A percentile compares a stretch with the other conserved stretches of the same genome.
Conservation (phyloP, 2,329 filamentous ascomycete genomes). For the Beauveria caledonica region DNA sequence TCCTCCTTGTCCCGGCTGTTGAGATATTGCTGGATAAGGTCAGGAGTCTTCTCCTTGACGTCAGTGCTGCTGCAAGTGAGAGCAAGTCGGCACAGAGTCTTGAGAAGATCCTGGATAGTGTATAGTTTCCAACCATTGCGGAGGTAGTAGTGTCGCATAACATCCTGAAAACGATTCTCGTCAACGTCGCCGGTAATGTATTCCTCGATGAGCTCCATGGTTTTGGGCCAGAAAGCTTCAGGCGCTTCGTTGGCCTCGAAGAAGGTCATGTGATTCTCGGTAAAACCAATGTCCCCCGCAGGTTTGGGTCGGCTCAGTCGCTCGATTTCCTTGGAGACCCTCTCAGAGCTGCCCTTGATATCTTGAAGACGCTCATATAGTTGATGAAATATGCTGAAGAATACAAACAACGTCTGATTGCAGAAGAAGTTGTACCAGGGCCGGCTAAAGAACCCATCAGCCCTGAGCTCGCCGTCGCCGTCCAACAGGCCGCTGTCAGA, state of each 20-base stretch:
- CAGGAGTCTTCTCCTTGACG: slow-evolving; percentile 84
- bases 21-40: slow-evolving; percentile 82
- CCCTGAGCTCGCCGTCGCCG: slow-evolving; percentile 58
- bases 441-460: slow-evolving; percentile 72
- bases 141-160: slow-evolving; percentile 84
- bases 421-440: slow-evolving; percentile 83
- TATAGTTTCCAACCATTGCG: slow-evolving; percentile 89
- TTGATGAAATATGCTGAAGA: slow-evolving; percentile 89
- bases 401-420: slow-evolving; percentile 87
- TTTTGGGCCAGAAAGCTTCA: slow-evolving; percentile 76
- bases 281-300: slow-evolving; percentile 73
- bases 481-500: slow-evolving; percentile 41
- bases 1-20: slow-evolving; percentile 72
- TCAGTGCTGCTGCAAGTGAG: slow-evolving; percentile 79
- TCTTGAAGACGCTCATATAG: slow-evolving; percentile 76
- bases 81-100: slow-evolving; percentile 71
- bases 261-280: slow-evolving; percentile 71
- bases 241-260: slow-evolving; percentile 55
- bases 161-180: slow-evolving; percentile 76
- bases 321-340: slow-evolving; percentile 64
- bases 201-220: slow-evolving; percentile 78
- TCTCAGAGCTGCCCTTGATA: slow-evolving; percentile 70
- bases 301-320: slow-evolving; percentile 70
- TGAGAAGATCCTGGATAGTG: slow-evolving; percentile 81
- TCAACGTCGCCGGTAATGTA: slow-evolving; percentile 78